Base-by-base conservation (phyloP, 345 rosid species). In the Rhizophora mangle region DNA sequence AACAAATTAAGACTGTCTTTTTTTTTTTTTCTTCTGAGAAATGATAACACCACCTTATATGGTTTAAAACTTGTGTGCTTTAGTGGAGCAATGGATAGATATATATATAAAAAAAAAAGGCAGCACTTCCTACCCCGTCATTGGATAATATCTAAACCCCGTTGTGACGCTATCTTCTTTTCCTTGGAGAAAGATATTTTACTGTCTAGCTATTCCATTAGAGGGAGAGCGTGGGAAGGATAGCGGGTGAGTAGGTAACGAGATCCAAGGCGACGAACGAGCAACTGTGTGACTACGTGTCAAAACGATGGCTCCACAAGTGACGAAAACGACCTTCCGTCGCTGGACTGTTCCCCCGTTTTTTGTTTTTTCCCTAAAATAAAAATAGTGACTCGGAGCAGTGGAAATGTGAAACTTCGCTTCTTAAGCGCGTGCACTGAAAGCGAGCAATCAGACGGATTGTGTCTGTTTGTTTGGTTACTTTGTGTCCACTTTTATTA, bases 211-310 rank as follows among this genome's bases (percentile, higher is more conserved):
- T 68, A 63, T 55, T 60, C 68, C 52, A 68, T 6, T 55, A 72
- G 63, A 51, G 53, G 5, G 34, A 74, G 63, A 55, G 53, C 8
- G 34, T 61, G 1, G n/a, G 39, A 56, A 27, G 60, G 49, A 13
- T 6, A 47, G 49, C 58, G 39, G 1, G 29, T 10, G 16, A 74
- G 84, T 64, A 61, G 73, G 64, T 66, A 65, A 60, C 80, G 77
- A 85, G 85, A 85, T 84, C 85, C 82, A 37, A 79, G 81, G 76
- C 80, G 78, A 69, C 72, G 72, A 84, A 56, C 59, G 60, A 30
- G 63, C 27, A 21, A 61, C 10, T 7, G 56, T 54, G 11, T 0
- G 7, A 6, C 34, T 84, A 82, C 83, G 85, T 85, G 82, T 65
- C 58, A n/a, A 0, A 0, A 2, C 0, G 0, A 0, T 0, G 2